These are phyloP conservation scores for Pichia sp. DNA, from an alignment of 1,139 yeast genomes.

Conservation along the genomic window DNA sequence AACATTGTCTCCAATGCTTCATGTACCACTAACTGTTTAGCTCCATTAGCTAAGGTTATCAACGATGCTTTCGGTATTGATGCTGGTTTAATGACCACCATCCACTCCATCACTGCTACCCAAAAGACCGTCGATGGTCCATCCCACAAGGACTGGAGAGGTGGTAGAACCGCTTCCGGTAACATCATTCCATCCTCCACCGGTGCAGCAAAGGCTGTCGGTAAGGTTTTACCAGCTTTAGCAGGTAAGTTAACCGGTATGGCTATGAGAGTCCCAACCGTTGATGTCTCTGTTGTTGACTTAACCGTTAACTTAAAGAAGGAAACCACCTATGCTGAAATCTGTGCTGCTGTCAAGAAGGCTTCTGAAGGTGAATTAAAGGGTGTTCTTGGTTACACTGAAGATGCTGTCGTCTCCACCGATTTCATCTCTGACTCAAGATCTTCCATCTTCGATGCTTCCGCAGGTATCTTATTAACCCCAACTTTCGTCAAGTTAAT, in stretches of 20 bases:
- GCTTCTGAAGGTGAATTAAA: slow-evolving; percentile 67
- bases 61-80: slow-evolving; percentile 76
- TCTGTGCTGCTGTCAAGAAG: slow-evolving; percentile 60
- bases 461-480: slow-evolving; percentile 80
- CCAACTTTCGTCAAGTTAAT: slow-evolving; percentile 80
- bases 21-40: slow-evolving; percentile 86
- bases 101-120: slow-evolving; percentile 84
- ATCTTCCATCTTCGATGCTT: slow-evolving; percentile 78
- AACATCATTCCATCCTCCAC: slow-evolving; percentile 87
- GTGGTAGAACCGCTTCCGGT: slow-evolving; percentile 90
- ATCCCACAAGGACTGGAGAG: slow-evolving; percentile 94
- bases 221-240: slow-evolving; percentile 80
- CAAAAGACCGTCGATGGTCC: slow-evolving; percentile 92
- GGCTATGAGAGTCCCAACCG: slow-evolving; percentile 86
- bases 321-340: slow-evolving; percentile 69
- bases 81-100: slow-evolving; percentile 87
- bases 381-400: slow-evolving; percentile 78
- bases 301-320: slow-evolving; percentile 65
- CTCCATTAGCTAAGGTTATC: slow-evolving; percentile 80
- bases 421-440: slow-evolving; percentile 71
- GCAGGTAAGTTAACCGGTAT: slow-evolving; percentile 87
- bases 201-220: slow-evolving; percentile 91
- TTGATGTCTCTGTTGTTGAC: slow-evolving; percentile 77
- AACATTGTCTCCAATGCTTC: slow-evolving; percentile 78
- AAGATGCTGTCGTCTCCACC: slow-evolving; percentile 78